Evolutionary conservation across 169 alveolate genomes (phyloP).

Genomic region (Toxoplasma gondii): DNA sequence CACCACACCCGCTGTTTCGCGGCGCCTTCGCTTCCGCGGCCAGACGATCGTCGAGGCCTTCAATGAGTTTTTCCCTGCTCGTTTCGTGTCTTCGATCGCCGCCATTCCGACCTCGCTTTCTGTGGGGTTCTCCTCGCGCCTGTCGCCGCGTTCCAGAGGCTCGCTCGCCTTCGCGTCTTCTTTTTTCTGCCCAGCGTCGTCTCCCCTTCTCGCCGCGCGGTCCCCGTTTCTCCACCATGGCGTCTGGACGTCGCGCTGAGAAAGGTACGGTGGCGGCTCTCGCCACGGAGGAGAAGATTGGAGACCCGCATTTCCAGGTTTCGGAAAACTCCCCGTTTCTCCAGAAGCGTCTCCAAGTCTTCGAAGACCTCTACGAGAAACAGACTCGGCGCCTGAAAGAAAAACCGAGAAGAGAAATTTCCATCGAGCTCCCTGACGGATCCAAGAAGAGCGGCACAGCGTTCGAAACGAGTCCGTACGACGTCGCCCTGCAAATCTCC

Average conservation of each 20-base stretch:
- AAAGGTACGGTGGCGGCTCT: background rate
- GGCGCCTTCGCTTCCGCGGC: too few species aligned
- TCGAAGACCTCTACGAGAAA: conserved; percentile 70
- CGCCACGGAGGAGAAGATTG: conserved; percentile 16
- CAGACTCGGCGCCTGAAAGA: conserved; percentile 51
- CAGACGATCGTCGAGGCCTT: too few species aligned
- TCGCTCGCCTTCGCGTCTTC: too few species aligned
- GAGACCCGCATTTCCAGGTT: background rate
- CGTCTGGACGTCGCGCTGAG: conserved; percentile 19
- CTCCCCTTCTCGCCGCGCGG: too few species aligned
- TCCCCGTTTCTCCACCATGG: background rate
- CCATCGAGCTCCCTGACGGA: conserved; percentile 92
- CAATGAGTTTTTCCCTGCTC: too few species aligned
- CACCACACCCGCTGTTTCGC: too few species aligned
- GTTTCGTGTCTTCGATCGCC: too few species aligned
- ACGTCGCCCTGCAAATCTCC: conserved; percentile 89
- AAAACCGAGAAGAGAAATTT: conserved; percentile 81
- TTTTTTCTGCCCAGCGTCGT: too few species aligned
- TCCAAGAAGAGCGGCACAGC: conserved; percentile 85
- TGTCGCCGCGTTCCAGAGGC: too few species aligned
- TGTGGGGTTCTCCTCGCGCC: too few species aligned
- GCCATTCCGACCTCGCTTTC: too few species aligned
- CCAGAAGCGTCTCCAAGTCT: conserved; percentile 30
- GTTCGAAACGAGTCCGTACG: conserved; percentile 92
- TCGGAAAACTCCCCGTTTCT: conserved; percentile 33